A percentile compares a stretch with the other conserved stretches of the same genome.
Evolutionary conservation across 1,139 yeast genomes (phyloP).

Genomic region (Kodamaea derodonti): DNA sequence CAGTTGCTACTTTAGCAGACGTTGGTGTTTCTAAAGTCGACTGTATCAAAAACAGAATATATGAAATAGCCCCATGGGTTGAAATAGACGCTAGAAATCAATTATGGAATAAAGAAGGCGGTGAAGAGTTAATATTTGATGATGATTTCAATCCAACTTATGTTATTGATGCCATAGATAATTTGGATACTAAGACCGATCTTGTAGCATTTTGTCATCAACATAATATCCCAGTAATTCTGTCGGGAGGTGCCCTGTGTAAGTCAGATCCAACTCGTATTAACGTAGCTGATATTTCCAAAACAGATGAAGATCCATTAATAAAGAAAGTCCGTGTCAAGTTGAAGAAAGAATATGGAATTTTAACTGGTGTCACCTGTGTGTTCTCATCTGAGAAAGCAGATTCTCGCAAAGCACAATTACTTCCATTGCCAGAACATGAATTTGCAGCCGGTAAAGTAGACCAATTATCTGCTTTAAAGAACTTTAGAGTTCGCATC

Average conservation of each 20-base stretch:
- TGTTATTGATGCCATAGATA: constrained; percentile 92
- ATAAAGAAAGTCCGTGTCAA: constrained; percentile 86
- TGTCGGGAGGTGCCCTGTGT: constrained; percentile 97
- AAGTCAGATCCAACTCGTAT: constrained; percentile 47
- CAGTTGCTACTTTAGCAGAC: constrained; percentile 83
- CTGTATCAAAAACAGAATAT: constrained; percentile 62
- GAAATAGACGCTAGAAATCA: constrained; percentile 72
- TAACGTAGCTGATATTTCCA: constrained; percentile 42
- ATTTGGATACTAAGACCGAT: constrained; percentile 92
- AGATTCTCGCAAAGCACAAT: constrained; percentile 85
- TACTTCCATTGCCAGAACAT: constrained; percentile 77
- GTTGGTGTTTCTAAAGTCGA: constrained; percentile 90
- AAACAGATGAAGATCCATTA: constrained; percentile 86
- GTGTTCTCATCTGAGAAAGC: constrained; percentile 95
- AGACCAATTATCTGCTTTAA: constrained; percentile 80
- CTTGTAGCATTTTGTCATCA: constrained; percentile 68
- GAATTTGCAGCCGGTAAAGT: constrained; percentile 80
- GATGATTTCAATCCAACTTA: constrained; percentile 60
- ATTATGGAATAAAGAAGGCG: constrained; percentile 67
- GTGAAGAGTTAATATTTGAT: constrained; percentile 55
- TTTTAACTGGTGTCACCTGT: constrained; percentile 72
- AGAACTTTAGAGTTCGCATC: constrained; percentile 87
- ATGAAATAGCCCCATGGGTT: constrained; percentile 86
- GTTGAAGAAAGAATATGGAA: constrained; percentile 67
- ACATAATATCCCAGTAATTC: constrained; percentile 58